Evolutionary conservation across 306 rosid genomes (phyloP), one percentile per base, ranked within the genome.

Genomic region (Hippophae rhamnoides): DNA sequence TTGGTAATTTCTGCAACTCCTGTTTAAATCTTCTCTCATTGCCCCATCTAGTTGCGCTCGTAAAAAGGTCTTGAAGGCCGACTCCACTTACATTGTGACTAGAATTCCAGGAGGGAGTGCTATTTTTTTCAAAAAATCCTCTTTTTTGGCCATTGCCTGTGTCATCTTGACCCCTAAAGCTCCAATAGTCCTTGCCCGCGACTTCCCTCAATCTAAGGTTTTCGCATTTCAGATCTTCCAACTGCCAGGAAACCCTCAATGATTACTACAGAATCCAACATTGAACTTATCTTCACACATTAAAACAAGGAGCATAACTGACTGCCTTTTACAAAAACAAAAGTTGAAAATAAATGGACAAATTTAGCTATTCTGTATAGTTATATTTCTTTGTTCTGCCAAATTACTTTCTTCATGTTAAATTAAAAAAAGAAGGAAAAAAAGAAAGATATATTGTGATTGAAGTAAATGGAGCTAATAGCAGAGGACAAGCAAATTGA

Each of bases 151-250:
- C 61, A 57, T 41, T 69, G 53, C 66, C 65, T 0, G 41, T 63
- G 56, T 59, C 60, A 13, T 44, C 77, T 76, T 61, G 58, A 57
- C 78, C 76, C 49, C 67, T 80, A 31, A 61, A 57, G 63, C 64
- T 65, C 93, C 86, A 80, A 61, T 64, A 80, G 10, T 50, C 75
- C 77, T 85, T 81, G 1, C 76, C 80, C 44, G 71, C 80, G 52
- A 72, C 64, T 81, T 92, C 92, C 74, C 59, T 75, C 61, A 79
- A 79, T 61, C 69, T 66, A 41, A 67, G 83, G 62, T 85, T 85
- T 72, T 92, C 89, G 4, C 60, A 67, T 57, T 50, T 81, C 70
- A 85, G 61, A 43, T 72, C 68, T 57, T 65, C 76, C 62, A 87
- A 66, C 98, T 92, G 82, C 56, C 52, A 64, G 44, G 59, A 56